phyloP scores from a whole-genome alignment of 441 rosid species.

The Euphorbia schlechtendalii region DNA sequence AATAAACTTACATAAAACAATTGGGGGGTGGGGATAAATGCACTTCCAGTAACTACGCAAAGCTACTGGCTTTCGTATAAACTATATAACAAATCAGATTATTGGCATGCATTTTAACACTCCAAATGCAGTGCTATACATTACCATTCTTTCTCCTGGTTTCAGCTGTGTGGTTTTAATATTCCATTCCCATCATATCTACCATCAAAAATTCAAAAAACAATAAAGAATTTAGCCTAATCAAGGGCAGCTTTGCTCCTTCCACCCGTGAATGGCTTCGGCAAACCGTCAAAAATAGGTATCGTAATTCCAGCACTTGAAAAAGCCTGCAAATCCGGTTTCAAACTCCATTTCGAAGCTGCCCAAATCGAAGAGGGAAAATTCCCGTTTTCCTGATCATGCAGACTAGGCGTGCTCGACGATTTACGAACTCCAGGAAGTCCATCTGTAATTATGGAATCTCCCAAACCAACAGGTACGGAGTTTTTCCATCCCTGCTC shows the following conservation, averaged over 20 bases:
- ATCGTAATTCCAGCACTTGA: slow-evolving; percentile 46
- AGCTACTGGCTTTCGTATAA: slow-evolving; percentile 7
- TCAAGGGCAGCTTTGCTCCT: slow-evolving; percentile 67
- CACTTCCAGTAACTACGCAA: background rate
- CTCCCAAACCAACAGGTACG: slow-evolving; percentile 40
- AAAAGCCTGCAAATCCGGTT: slow-evolving; percentile 51
- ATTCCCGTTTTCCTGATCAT: slow-evolving; percentile 38
- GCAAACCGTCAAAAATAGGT: slow-evolving; percentile 71
- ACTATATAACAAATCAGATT: background rate
- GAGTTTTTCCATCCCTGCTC: slow-evolving; percentile 38
- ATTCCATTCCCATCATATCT: slow-evolving; percentile 10
- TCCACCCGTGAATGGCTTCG: slow-evolving; percentile 56
- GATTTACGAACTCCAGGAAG: slow-evolving; percentile 50
- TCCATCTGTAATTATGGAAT: slow-evolving; percentile 35
- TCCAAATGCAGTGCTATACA: background rate
- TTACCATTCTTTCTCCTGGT: background rate
- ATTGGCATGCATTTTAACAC: background rate
- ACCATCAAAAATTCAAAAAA: background rate
- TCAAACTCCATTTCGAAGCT: slow-evolving; percentile 57
- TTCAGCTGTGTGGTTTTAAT: background rate
- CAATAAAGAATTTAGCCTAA: slow-evolving; percentile 23
- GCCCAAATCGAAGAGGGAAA: slow-evolving; percentile 46
- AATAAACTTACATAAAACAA: slow-evolving; percentile 12
- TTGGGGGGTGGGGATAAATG: background rate
- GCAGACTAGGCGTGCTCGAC: slow-evolving; percentile 56